Evolutionary conservation across 805 yeast species (phyloP).

Genomic region (Wickerhamiella bombiphila): DNA sequence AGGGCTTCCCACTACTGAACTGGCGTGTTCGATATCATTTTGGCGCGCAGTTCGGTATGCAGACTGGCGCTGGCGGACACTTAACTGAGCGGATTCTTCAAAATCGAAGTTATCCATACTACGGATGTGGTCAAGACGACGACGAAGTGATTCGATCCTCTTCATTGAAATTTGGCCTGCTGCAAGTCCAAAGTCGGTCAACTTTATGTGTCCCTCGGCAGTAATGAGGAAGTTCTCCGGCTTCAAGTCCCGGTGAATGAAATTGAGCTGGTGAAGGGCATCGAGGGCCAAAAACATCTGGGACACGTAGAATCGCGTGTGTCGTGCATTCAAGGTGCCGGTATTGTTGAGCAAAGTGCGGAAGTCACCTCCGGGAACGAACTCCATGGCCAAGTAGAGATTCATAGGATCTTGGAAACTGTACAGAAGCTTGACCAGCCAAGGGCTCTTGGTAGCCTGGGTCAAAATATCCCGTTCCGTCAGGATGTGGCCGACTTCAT

Average conservation of each 20-base stretch:
- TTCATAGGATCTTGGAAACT: slow-evolving; percentile 90
- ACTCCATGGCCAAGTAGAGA: slow-evolving; percentile 94
- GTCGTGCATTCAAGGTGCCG: slow-evolving; percentile 83
- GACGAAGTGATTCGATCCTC: slow-evolving; percentile 82
- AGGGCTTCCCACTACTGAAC: slow-evolving; percentile 94
- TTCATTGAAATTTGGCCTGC: slow-evolving; percentile 91
- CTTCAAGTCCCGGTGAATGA: slow-evolving; percentile 91
- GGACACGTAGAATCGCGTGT: slow-evolving; percentile 84
- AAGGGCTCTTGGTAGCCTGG: slow-evolving; percentile 76
- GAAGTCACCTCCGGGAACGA: slow-evolving; percentile 99
- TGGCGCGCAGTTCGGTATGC: slow-evolving; percentile 61
- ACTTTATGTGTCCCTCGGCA: slow-evolving; percentile 77
- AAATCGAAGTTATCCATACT: slow-evolving; percentile 8
- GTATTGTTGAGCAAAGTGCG: slow-evolving; percentile 88
- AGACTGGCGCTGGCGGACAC: slow-evolving; percentile 75
- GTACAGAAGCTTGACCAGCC: slow-evolving; percentile 86
- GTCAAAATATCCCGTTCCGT: slow-evolving; percentile 95
- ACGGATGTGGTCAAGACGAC: slow-evolving; percentile 28
- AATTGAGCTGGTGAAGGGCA: slow-evolving; percentile 86
- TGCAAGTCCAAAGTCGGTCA: slow-evolving; percentile 94
- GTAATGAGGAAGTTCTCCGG: slow-evolving; percentile 90
- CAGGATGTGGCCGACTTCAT: slow-evolving; percentile 88
- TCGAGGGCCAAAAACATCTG: slow-evolving; percentile 95
- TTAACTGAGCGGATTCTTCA: slow-evolving; percentile 61
- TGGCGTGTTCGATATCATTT: slow-evolving; percentile 73